Evolutionary conservation across 768 basidiomycete genomes (phyloP).

Genomic region (Amanita molliuscula): DNA sequence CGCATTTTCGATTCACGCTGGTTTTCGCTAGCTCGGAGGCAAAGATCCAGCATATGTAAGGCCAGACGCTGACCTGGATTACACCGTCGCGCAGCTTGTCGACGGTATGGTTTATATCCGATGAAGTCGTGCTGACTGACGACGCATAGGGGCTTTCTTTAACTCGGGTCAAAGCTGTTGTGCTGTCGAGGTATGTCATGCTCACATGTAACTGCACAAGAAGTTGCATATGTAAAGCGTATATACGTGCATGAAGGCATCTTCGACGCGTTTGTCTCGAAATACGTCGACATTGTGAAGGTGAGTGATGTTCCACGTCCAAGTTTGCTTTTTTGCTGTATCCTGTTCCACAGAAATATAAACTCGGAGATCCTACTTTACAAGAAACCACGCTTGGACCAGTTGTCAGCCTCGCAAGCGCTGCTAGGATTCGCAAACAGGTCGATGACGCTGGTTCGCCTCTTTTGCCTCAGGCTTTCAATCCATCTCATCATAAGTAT

Average conservation of each 20-base stretch:
- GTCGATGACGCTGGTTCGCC: slow-evolving; percentile 68
- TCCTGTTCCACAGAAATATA: slow-evolving; percentile 45
- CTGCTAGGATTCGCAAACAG: slow-evolving; percentile 78
- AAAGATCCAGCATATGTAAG: slow-evolving; percentile 98
- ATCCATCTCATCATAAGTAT: not conserved
- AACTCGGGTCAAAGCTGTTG: slow-evolving; percentile 99
- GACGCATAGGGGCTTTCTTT: slow-evolving; percentile 69
- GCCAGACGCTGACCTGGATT: slow-evolving; percentile 75
- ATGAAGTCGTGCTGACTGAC: not conserved
- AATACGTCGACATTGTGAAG: slow-evolving; percentile 67
- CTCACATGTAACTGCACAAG: not conserved
- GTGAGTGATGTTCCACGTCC: slow-evolving; percentile 18
- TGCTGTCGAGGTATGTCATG: slow-evolving; percentile 59
- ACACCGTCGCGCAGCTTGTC: slow-evolving; percentile 76
- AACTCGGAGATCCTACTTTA: slow-evolving; percentile 77
- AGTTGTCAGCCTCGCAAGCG: slow-evolving; percentile 83
- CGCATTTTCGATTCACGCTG: not conserved
- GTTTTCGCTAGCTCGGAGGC: slow-evolving; percentile 64
- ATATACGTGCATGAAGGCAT: slow-evolving; percentile 88
- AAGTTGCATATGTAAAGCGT: slow-evolving; percentile 34
- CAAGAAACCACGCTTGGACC: slow-evolving; percentile 79
- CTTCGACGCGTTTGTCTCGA: slow-evolving; percentile 70
- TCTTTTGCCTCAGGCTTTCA: not conserved
- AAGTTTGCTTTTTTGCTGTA: not conserved
- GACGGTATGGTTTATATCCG: slow-evolving; percentile 50